Base-by-base conservation (phyloP, 2,329 filamentous ascomycete genomes). In the Pseudocercospora cruenta region DNA sequence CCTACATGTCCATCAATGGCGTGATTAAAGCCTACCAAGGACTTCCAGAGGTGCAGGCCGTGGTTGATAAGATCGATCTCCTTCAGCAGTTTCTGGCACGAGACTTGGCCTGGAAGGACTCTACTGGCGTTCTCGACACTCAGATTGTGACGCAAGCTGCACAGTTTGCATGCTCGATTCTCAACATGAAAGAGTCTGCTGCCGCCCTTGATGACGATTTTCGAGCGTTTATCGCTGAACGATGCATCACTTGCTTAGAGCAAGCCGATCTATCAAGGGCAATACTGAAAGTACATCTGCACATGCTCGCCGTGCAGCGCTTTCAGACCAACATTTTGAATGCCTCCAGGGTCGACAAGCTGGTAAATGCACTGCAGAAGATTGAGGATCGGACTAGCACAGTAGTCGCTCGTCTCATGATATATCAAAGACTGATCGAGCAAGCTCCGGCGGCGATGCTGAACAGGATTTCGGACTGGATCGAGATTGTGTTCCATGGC, bases 1-100 rank as follows among this genome's bases (percentile, higher is more conserved):
- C 94, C 58, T 98, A 99, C 75, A 88, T 90, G 76, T 91, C 91
- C 73, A 83, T 99, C 53, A 87, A 90, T 33, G 86, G 88, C 36
- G 89, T 90, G 3, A 82, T 97, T 72, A 91, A 92, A 76, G 86
- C 90, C 5, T 97, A 94, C 64, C 92, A 94, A 68, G 91, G 92
- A 71, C 81, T 96, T 14, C 93, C 93, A 0, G 90, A 95, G 70
- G 82, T 88, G 39, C 87, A 90, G 63, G 88, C 89, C 10, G 82
- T 96, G 62, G 86, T 88, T 64, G 86, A 87, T 59, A 96, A 95
- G 78, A 90, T 97, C 84, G 85, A 86, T 10, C 80, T 92, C 2
- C 85, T 98, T 65, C 88, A 88, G 70, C 90, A 93, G 66, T 97
- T 93, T 75, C 92, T 98, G 63, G 88, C 91, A 73, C 87, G 94